Base-by-base conservation (phyloP, 2,329 filamentous ascomycete species). In the Plectosphaerella plurivora region DNA sequence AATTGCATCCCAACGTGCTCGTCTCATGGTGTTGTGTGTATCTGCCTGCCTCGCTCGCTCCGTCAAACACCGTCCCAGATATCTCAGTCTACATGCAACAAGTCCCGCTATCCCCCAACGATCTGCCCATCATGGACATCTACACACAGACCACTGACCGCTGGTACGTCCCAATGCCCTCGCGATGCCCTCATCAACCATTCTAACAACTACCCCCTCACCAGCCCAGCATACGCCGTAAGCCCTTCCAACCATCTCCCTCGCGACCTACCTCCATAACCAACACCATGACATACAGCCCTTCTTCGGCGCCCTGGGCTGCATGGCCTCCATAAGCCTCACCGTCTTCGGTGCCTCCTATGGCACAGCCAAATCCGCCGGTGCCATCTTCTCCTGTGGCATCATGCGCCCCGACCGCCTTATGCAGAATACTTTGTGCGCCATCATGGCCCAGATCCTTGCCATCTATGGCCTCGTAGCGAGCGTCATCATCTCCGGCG, bases 331-430 rank as follows among this genome's bases (percentile, higher is more conserved):
- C 63, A 79, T 80, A 54, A 69, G 78, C 63, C 75, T 80, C 68
- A 76, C 75, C 59, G 78, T 75, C 62, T 64, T 80, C 47, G 77
- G 73, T 49, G 72, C 73, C 49, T 66, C 71, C 48, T 75, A 75
- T 57, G 73, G 73, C 49, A 74, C 71, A 36, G 71, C 71, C 51
- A 73, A 73, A 57, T 73, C 71, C 46, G 59, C 68, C 46, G 65
- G 67, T 36, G 73, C 72, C 51, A 75, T 76, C 59, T 75, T 75
- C 59, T 62, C 71, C 22, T 65, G 66, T 24, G 73, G 73, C 51
- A 64, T 76, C 60, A 62, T 74, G 51, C 72, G 72, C 3, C 74
- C 74, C 6, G 71, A 74, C 4, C 68, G 68, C 49, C 60, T 76
- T 52, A 72, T 73, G 66, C 71, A 74, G 59, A 73, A 71, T 54